Percentiles rank a stretch among this genome's conserved stretches.
Evolutionary conservation across 2,329 filamentous ascomycete species (phyloP).

Genomic region (Diaporthe sp.): DNA sequence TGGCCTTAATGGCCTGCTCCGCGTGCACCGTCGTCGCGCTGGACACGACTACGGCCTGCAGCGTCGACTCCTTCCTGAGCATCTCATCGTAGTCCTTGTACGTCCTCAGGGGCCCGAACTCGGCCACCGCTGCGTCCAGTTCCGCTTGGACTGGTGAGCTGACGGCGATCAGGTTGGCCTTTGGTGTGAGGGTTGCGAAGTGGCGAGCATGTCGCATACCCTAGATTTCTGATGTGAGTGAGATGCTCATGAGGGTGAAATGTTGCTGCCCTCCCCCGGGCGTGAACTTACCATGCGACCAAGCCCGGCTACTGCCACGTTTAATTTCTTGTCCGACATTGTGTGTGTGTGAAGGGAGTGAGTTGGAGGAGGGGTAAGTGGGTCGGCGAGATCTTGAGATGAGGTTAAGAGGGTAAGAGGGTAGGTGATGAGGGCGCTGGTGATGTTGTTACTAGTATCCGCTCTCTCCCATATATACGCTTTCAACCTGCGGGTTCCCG

Average conservation of each 20-base stretch:
- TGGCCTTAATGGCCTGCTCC: constrained; percentile 69
- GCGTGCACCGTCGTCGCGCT: constrained; percentile 68
- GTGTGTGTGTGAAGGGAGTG: not conserved
- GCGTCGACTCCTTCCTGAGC: constrained; percentile 53
- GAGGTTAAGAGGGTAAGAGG: not conserved
- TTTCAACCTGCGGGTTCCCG: not conserved
- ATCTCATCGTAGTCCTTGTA: constrained; percentile 63
- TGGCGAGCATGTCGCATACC: constrained; percentile 66
- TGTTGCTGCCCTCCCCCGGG: not conserved
- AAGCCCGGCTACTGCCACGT: constrained; percentile 63
- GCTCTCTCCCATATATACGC: constrained; percentile 17
- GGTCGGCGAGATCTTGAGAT: not conserved
- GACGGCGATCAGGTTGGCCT: constrained; percentile 15
- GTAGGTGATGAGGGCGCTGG: not conserved
- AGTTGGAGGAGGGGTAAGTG: not conserved
- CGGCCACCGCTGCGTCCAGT: constrained; percentile 59
- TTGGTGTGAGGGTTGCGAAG: constrained; percentile 47
- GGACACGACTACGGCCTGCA: constrained; percentile 59
- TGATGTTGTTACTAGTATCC: not conserved
- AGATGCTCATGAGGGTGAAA: not conserved
- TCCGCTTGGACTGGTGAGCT: constrained; percentile 32
- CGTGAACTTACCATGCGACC: constrained; percentile 57
- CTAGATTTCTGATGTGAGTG: constrained; percentile 40
- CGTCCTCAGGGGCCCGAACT: constrained; percentile 59
- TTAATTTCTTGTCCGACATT: constrained; percentile 46